Percentiles rank a stretch among this genome's conserved stretches.
Evolutionary conservation across 345 rosid genomes (phyloP).

Genomic region (Litchi chinensis): DNA sequence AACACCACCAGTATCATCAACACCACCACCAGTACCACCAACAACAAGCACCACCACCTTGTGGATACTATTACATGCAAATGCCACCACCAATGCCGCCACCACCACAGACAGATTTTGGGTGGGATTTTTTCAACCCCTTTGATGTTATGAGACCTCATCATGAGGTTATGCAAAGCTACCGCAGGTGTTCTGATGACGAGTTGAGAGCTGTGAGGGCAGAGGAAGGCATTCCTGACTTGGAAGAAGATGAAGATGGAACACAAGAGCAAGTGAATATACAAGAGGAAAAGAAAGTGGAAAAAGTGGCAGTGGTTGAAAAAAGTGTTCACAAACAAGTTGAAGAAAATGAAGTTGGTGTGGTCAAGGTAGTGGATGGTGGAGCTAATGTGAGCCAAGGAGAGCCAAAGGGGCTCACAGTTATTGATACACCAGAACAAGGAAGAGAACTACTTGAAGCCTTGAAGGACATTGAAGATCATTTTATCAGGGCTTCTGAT

Average conservation of each 20-base stretch:
- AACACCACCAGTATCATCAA: neutral
- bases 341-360: constrained; percentile 32
- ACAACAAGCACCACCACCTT: constrained; percentile 19
- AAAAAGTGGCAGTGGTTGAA: constrained; percentile 33
- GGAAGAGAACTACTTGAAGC: constrained; percentile 79
- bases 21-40: constrained; percentile 45
- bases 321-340: constrained; percentile 19
- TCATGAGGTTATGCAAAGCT: constrained; percentile 47
- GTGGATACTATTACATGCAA: constrained; percentile 60
- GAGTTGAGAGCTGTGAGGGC: constrained; percentile 64
- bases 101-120: constrained; percentile 58
- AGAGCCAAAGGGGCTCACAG: constrained; percentile 49
- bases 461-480: constrained; percentile 63
- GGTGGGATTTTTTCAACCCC: constrained; percentile 80
- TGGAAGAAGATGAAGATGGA: constrained; percentile 48
- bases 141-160: constrained; percentile 52
- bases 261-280: constrained; percentile 13
- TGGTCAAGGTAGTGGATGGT: constrained; percentile 35
- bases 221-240: constrained; percentile 76
- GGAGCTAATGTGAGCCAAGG: constrained; percentile 32
- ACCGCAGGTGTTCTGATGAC: constrained; percentile 50
- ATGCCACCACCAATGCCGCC: constrained; percentile 51
- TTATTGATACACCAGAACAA: constrained; percentile 46
- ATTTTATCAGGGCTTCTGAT: constrained; percentile 73
- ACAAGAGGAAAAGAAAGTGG: constrained; percentile 11